Evolutionary conservation across 1,284 basidiomycete genomes (phyloP), one percentile per base, ranked within the genome.

Genomic region (Ceratobasidium sp.): DNA sequence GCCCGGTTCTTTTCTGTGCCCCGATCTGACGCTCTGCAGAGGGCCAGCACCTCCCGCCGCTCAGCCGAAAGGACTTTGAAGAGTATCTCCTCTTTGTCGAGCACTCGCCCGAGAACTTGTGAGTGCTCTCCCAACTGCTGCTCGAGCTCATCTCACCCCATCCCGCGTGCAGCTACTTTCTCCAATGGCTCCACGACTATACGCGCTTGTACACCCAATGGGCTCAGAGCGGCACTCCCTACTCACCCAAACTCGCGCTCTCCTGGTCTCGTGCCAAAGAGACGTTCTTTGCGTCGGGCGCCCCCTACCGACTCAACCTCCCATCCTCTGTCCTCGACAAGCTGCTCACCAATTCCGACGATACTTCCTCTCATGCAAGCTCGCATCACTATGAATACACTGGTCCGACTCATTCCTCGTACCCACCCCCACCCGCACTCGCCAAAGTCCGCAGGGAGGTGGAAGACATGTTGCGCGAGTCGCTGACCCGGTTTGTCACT

Each of bases 261-360:
- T 92, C 91, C 80, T 92, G 90, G 78, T 81, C 86, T 6, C 88
- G 91, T 55, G 90, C 90, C 6, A 91, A 91, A 76, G 87, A 89
- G 76, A 92, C 90, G 0, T 92, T 92, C 79, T 86, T 92, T 74
- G 88, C 88, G 1, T 88, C 88, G 18, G 85, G 85, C 71, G 86
- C 87, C 43, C 84, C 85, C 52, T 91, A 89, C 78, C 89, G 92
- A 75, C 87, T 92, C 76, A 85, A 89, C 75, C 84, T 92, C 41
- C 84, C 88, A 23, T 88, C 88, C 4, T 85, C 86, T 64, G 80
- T 89, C 21, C 86, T 92, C 46, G 84, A 87, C 0, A 86, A 88
- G 1, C 89, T 92, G 77, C 34, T 60, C 26, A 46, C 43, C 60
- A 32, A 34, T 8, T 28, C 43, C 3, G 41, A 65, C 21, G 53